Base-by-base conservation (phyloP, 805 yeast species). In the Cyberlindnera mississippiensis region DNA sequence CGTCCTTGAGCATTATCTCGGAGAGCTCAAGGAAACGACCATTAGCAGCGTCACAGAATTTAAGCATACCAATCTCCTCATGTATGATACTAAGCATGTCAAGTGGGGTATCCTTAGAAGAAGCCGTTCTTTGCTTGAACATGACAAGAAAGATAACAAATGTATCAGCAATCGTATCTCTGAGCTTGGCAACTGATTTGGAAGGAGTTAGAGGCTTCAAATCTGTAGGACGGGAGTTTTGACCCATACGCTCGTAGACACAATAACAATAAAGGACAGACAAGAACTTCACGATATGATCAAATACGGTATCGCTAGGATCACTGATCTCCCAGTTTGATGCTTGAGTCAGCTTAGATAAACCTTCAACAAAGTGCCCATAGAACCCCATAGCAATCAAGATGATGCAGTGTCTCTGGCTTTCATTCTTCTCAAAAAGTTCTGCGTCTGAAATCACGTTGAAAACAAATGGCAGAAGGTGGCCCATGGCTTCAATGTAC, bases 61-160 rank as follows among this genome's bases (percentile, higher is more conserved):
- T 72, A 30, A 86, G 65, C 2, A 61, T 53, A 0, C 97, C 97
- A 9, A 90, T 61, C 36, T 86, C 80, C 7, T 78, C 78, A 56
- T 93, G 99, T 1, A 87, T 57, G 6, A 76, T 61, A 31, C 78
- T 71, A 12, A 87, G 61, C 15, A 83, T 56, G 27, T 76, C 76
- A 42, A 41, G 36, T 8, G 37, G 13, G 2, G 68, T 61, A 54
- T 69, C 34, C 53, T 55, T 28, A 43, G 33, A 26, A n/a, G 19
- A 27, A 3, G 22, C 6, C 4, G 31, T 10, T 3, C 30, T 20
- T 17, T 35, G 13, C 4, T 34, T 15, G 36, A 43, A 76, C 42
- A 76, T 73, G 0, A 72, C 48, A 34, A 68, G 52, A 2, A 73
- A 41, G 2, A 71, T 41, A 2, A 72, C 61, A 19, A 67, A 56